Percentiles rank a stretch among this genome's conserved stretches.
phyloP scores from a whole-genome alignment of 2,329 filamentous ascomycete species.

The Cordyceps cateniannulata region DNA sequence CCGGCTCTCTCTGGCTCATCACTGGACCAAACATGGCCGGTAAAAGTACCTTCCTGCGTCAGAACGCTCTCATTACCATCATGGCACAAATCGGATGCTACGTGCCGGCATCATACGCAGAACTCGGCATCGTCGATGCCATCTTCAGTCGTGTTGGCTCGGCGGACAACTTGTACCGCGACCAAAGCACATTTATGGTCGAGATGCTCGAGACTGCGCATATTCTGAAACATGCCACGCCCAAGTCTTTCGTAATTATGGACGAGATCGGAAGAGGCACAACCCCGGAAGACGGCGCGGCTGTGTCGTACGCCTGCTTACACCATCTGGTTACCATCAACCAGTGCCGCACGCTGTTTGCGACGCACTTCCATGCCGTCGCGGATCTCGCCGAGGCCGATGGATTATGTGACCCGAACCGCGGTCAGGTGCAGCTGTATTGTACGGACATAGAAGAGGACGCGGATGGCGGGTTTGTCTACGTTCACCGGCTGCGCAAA shows the following conservation, averaged over 20 bases:
- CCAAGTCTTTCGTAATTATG: slow-evolving; percentile 90
- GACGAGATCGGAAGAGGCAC: slow-evolving; percentile 95
- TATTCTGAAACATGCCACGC: slow-evolving; percentile 79
- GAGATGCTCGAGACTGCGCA: slow-evolving; percentile 96
- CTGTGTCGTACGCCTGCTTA: slow-evolving; percentile 82
- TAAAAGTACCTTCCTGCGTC: slow-evolving; percentile 91
- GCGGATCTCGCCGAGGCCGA: slow-evolving; percentile 64
- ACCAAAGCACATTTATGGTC: slow-evolving; percentile 98
- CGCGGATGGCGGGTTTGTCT: slow-evolving; percentile 65
- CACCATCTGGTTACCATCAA: slow-evolving; percentile 77
- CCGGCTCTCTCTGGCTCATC: slow-evolving; percentile 61
- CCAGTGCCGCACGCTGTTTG: slow-evolving; percentile 76
- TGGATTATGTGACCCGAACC: slow-evolving; percentile 31
- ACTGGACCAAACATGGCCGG: slow-evolving; percentile 96
- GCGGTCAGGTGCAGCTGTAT: slow-evolving; percentile 58
- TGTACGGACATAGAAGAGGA: slow-evolving; percentile 87
- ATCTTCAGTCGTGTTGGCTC: slow-evolving; percentile 91
- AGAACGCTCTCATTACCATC: slow-evolving; percentile 91
- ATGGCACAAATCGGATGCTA: slow-evolving; percentile 89
- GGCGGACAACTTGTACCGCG: slow-evolving; percentile 87
- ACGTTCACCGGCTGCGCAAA: slow-evolving; percentile 72
- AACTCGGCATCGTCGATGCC: slow-evolving; percentile 88
- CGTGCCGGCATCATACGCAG: slow-evolving; percentile 80
- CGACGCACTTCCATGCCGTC: slow-evolving; percentile 86
- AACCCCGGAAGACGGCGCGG: slow-evolving; percentile 84